A percentile compares a stretch with the other conserved stretches of the same genome.
Evolutionary conservation across 2,329 filamentous ascomycete genomes (phyloP).

Genomic region (Orbilia quercus): DNA sequence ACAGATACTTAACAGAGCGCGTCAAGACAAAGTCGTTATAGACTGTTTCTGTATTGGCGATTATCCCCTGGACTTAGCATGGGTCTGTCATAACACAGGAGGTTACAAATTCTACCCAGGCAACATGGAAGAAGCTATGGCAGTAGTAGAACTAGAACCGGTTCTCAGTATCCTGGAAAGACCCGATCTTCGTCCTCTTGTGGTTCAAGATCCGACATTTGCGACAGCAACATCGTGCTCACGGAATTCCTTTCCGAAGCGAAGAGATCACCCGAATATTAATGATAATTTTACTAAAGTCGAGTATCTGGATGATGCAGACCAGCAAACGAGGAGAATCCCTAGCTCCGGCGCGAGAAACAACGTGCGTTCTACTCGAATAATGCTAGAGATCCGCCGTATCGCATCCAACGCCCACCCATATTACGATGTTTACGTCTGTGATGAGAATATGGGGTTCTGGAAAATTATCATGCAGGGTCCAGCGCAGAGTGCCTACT

Average conservation of each 20-base stretch:
- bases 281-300: slow-evolving; percentile 60
- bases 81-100: slow-evolving; percentile 57
- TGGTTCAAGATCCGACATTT: slow-evolving; percentile 7
- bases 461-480: slow-evolving; percentile 64
- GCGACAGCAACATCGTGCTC: slow-evolving; percentile 31
- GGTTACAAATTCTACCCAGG: slow-evolving; percentile 63
- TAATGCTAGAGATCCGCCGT: slow-evolving; percentile 60
- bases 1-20: slow-evolving; percentile 54
- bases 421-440: slow-evolving; percentile 63
- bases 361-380: slow-evolving; percentile 36
- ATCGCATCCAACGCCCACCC: slow-evolving; percentile 61
- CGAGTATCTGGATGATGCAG: slow-evolving; percentile 21
- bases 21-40: slow-evolving; percentile 60
- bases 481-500: slow-evolving; percentile 61
- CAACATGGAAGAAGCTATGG: slow-evolving; percentile 62
- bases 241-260: slow-evolving; percentile 60
- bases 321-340: background rate
- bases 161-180: slow-evolving; percentile 62
- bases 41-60: slow-evolving; percentile 61
- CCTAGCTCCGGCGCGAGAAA: background rate
- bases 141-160: slow-evolving; percentile 63
- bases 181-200: slow-evolving; percentile 55
- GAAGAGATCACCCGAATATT: slow-evolving; percentile 62
- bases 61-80: slow-evolving; percentile 59
- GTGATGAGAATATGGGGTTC: slow-evolving; percentile 63